Evolutionary conservation across 352 stramenopile species (phyloP).

Genomic region (Pilasporangium apinafurcum): DNA sequence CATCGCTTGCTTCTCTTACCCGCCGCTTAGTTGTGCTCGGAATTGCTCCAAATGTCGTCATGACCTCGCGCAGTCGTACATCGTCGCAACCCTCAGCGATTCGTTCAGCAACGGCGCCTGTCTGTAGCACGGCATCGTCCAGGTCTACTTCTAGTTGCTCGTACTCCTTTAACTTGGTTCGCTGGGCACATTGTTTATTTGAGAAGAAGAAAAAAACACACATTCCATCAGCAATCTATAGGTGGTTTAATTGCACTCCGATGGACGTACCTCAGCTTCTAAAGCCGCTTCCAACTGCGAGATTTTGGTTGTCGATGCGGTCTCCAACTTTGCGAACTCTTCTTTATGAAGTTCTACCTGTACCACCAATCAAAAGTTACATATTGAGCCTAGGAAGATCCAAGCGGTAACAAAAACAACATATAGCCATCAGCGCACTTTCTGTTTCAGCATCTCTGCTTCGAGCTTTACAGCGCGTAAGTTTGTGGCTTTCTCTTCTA

Average conservation of each 20-base stretch:
- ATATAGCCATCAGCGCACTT: constrained; percentile 21
- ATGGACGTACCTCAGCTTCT: constrained; percentile 32
- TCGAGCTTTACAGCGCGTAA: constrained; percentile 27
- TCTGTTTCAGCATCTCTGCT: constrained; percentile 66
- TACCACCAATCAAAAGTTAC: background rate
- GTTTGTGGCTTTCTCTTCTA: constrained; percentile 45
- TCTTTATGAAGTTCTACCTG: constrained; percentile 63
- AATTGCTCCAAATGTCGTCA: constrained; percentile 61
- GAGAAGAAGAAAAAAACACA: background rate
- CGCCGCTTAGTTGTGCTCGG: constrained; percentile 57
- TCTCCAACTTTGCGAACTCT: constrained; percentile 65
- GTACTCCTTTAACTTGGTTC: constrained; percentile 60
- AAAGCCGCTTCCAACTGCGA: constrained; percentile 45
- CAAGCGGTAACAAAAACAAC: background rate
- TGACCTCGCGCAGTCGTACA: constrained; percentile 36
- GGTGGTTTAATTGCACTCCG: background rate
- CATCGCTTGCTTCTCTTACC: constrained; percentile 16
- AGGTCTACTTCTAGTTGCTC: constrained; percentile 70
- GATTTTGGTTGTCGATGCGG: constrained; percentile 53
- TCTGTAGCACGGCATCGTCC: constrained; percentile 60
- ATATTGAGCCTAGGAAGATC: background rate
- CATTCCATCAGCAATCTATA: background rate
- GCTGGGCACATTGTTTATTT: constrained; percentile 12
- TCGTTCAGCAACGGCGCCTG: constrained; percentile 30
- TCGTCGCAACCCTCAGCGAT: too few relatives aligned